Conservation (phyloP, 2,329 filamentous ascomycete genomes). For the Tympanopsis confertula region DNA sequence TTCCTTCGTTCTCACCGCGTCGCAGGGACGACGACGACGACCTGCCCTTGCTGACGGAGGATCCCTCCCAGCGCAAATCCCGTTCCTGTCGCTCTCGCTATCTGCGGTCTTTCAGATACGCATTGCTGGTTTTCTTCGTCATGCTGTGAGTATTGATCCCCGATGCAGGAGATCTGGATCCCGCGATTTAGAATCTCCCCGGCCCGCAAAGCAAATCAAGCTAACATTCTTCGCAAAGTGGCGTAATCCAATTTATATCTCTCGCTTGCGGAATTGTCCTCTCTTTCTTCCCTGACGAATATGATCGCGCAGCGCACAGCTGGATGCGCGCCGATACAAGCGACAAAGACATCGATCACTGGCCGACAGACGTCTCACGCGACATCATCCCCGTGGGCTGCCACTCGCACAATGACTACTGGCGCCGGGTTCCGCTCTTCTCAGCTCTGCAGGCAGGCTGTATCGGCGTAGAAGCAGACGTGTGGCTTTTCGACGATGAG, state of each 20-base stretch:
- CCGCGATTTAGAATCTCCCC: too few relatives aligned
- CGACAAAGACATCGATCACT: not conserved
- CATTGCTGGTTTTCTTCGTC: not conserved
- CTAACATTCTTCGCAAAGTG: too few relatives aligned
- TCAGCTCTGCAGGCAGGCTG: constrained; percentile 48
- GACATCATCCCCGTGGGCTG: constrained; percentile 40
- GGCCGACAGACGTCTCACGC: constrained; percentile 16
- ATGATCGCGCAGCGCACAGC: not conserved
- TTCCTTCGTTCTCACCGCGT: too few relatives aligned
- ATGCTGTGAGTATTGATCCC: constrained; percentile 1
- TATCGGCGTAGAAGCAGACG: constrained; percentile 56
- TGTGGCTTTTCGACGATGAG: constrained; percentile 47
- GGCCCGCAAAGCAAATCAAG: too few relatives aligned
- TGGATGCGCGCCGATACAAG: too few relatives aligned
- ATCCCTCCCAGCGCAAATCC: too few relatives aligned
- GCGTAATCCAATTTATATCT: not conserved
- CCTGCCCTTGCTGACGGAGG: too few relatives aligned
- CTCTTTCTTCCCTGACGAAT: constrained; percentile 1
- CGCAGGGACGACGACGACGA: too few relatives aligned
- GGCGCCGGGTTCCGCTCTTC: constrained; percentile 49
- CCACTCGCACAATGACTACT: constrained; percentile 65
- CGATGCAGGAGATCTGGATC: too few relatives aligned
- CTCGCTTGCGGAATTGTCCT: not conserved
- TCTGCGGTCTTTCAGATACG: too few relatives aligned
- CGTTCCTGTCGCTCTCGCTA: too few relatives aligned